Conservation (phyloP, 805 yeast genomes). For the Candida tammaniensis region DNA sequence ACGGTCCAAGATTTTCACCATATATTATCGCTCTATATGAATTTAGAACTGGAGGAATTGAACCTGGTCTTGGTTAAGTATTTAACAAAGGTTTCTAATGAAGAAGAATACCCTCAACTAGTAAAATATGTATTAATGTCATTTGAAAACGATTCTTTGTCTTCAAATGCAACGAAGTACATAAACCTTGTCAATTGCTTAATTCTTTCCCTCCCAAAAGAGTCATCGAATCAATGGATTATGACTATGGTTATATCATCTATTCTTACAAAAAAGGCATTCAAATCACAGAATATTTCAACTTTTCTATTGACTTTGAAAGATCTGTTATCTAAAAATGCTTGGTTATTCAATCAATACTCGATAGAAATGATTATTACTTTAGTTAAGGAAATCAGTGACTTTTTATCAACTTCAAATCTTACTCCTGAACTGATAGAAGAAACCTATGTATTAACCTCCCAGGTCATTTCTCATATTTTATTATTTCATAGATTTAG, state of each 20-base stretch:
- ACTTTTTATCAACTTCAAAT: neutral
- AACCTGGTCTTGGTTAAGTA: too few relatives aligned
- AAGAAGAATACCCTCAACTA: too few relatives aligned
- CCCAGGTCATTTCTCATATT: conserved; percentile 56
- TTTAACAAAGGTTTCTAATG: too few relatives aligned
- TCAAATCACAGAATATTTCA: too few relatives aligned
- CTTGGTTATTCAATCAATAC: conserved; percentile 53
- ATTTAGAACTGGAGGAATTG: too few relatives aligned
- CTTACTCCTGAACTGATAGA: conserved; percentile 9
- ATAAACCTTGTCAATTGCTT: conserved; percentile 21
- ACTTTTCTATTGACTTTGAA: too few relatives aligned
- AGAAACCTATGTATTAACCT: conserved; percentile 34
- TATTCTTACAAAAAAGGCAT: too few relatives aligned
- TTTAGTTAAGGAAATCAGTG: conserved; percentile 26
- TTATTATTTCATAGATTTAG: conserved; percentile 68
- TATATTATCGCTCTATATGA: conserved; percentile 1
- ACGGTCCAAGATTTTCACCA: neutral
- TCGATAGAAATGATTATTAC: conserved; percentile 54
- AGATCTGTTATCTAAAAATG: too few relatives aligned
- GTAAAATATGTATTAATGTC: conserved; percentile 17
- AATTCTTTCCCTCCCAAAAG: too few relatives aligned
- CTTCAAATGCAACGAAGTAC: conserved; percentile 12
- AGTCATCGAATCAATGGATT: too few relatives aligned
- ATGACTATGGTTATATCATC: too few relatives aligned
- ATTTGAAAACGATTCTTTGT: conserved; percentile 10